Percentiles rank a stretch among this genome's conserved stretches.
Conservation (phyloP, 2,329 filamentous ascomycete genomes). For the Cladosporium sp. region DNA sequence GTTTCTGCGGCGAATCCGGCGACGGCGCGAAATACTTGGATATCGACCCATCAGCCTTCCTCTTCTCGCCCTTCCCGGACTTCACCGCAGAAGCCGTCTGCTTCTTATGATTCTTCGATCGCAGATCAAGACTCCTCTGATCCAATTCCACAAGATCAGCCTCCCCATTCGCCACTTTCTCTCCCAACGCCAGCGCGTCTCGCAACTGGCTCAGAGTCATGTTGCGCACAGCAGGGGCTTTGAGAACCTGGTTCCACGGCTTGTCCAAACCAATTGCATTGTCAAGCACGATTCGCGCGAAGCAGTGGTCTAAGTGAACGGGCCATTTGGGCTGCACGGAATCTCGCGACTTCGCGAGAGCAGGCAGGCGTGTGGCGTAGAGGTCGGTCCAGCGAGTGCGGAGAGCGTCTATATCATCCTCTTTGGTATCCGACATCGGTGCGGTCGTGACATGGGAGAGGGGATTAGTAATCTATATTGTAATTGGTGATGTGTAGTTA, state of each 20-base stretch:
- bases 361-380: conserved; percentile 25
- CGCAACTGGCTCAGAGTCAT: conserved; percentile 36
- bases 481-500: too few relatives aligned
- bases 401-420: conserved; percentile 12
- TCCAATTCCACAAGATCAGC: conserved; percentile 36
- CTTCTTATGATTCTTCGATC: conserved; percentile 31
- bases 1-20: neutral
- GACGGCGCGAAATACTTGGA: conserved; percentile 28
- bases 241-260: conserved; percentile 39
- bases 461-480: too few relatives aligned
- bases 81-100: conserved; percentile 12
- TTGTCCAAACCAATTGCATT: conserved; percentile 33
- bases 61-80: neutral
- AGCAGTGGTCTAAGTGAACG: conserved; percentile 39
- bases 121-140: conserved; percentile 33
- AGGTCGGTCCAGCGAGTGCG: conserved; percentile 23
- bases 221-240: conserved; percentile 38
- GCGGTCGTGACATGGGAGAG: too few relatives aligned
- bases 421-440: too few relatives aligned
- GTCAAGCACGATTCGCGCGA: conserved; percentile 42
- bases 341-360: conserved; percentile 25
- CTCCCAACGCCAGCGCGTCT: conserved; percentile 33
- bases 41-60: conserved; percentile 15
- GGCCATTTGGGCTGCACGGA: conserved; percentile 36
- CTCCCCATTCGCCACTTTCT: conserved; percentile 32